phyloP scores from a whole-genome alignment of 1,139 yeast species.

The Kodamaea anthophila region DNA sequence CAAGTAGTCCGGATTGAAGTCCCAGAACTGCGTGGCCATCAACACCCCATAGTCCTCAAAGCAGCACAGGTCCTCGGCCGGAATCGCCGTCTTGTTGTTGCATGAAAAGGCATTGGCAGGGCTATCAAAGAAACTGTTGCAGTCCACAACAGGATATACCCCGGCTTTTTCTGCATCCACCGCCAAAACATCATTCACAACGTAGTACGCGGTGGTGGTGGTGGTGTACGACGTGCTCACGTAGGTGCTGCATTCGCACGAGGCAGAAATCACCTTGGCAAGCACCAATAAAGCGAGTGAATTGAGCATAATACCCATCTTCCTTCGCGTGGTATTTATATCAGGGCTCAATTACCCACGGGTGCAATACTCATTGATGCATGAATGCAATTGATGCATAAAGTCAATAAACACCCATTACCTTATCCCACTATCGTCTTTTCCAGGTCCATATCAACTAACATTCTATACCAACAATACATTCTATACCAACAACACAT shows the following conservation, averaged over 20 bases:
- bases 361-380: too few relatives aligned
- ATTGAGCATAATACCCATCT: too few relatives aligned
- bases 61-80: slow-evolving; percentile 25
- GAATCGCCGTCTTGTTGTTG: slow-evolving; percentile 20
- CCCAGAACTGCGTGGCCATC: slow-evolving; percentile 39
- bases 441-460: too few relatives aligned
- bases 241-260: slow-evolving; percentile 9
- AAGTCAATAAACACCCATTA: too few relatives aligned
- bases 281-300: slow-evolving; percentile 1
- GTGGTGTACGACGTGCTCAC: slow-evolving; percentile 8
- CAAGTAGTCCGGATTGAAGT: slow-evolving; percentile 24
- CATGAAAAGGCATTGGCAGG: slow-evolving; percentile 20
- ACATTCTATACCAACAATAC: too few relatives aligned
- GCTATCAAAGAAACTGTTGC: slow-evolving; percentile 11
- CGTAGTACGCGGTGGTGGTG: slow-evolving; percentile 9
- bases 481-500: too few relatives aligned
- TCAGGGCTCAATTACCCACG: too few relatives aligned
- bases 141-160: slow-evolving; percentile 11
- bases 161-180: slow-evolving; percentile 10
- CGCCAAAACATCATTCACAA: slow-evolving; percentile 11
- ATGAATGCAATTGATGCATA: too few relatives aligned
- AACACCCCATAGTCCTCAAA: slow-evolving; percentile 31
- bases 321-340: too few relatives aligned
- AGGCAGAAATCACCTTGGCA: neutral
- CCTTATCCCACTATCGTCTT: too few relatives aligned